A percentile compares a stretch with the other conserved stretches of the same genome.
Evolutionary conservation across 169 alveolate genomes (phyloP).

Genomic region (Babesia divergens): DNA sequence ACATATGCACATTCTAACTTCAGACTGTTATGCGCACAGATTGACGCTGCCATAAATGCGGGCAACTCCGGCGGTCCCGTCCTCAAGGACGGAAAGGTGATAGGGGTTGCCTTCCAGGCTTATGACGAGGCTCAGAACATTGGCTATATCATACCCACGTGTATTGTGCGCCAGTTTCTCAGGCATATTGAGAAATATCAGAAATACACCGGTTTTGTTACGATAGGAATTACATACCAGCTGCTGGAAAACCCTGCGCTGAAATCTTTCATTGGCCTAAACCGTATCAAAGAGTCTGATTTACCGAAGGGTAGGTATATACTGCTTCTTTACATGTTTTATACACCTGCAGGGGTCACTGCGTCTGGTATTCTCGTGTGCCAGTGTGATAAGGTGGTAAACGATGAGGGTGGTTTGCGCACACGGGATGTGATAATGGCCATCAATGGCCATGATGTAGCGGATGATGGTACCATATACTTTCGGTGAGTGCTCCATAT

Average conservation of each 20-base stretch:
- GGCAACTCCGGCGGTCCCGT: conserved; percentile 89
- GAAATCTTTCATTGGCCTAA: conserved; percentile 64
- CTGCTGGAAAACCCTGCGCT: conserved; percentile 71
- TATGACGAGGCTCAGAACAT: conserved; percentile 80
- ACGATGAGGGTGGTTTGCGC: conserved; percentile 2
- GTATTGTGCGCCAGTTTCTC: conserved; percentile 71
- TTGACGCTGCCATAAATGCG: conserved; percentile 87
- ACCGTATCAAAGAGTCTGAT: conserved; percentile 28
- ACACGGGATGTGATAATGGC: conserved; percentile 74
- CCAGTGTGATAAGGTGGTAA: conserved; percentile 47
- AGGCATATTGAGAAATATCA: conserved; percentile 55
- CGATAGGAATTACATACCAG: conserved; percentile 77
- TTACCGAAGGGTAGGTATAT: conserved; percentile 54
- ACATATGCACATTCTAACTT: conserved; percentile 64
- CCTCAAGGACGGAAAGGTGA: conserved; percentile 77
- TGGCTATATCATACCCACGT: conserved; percentile 78
- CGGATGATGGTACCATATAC: conserved; percentile 80
- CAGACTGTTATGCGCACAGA: conserved; percentile 80
- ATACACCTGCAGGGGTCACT: conserved; percentile 42
- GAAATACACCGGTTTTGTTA: conserved; percentile 75
- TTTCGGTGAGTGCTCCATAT: conserved; percentile 61
- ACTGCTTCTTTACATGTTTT: conserved; percentile 23
- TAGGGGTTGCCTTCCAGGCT: conserved; percentile 84
- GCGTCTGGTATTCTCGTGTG: conserved; percentile 70
- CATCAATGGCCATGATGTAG: conserved; percentile 75